A percentile compares a stretch with the other conserved stretches of the same genome.
These are phyloP conservation scores for Trametes meyenii DNA, from an alignment of 768 basidiomycete genomes.

Conservation along the genomic window DNA sequence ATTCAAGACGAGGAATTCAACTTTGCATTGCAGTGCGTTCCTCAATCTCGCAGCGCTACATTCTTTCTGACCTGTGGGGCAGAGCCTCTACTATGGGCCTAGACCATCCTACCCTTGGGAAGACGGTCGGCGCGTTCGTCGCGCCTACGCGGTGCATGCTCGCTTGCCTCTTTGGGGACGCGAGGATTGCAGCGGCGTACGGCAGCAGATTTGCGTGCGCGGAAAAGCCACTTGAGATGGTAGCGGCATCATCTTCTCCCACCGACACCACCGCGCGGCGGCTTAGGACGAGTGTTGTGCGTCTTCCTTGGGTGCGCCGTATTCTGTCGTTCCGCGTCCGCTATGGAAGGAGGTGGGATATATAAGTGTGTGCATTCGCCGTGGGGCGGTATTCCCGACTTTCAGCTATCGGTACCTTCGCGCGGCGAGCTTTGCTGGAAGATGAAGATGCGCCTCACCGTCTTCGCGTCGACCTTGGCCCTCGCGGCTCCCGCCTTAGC, in stretches of 20 bases:
- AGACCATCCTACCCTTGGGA: background rate
- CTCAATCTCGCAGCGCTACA: background rate
- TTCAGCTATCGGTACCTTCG: background rate
- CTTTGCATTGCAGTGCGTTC: background rate
- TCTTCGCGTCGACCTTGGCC: slow-evolving; percentile 23
- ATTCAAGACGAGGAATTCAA: background rate
- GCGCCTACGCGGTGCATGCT: too few species aligned
- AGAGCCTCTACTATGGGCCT: background rate
- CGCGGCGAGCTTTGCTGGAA: background rate
- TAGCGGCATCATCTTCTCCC: background rate
- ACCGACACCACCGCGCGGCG: background rate
- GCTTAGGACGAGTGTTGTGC: background rate
- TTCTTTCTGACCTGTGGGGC: background rate
- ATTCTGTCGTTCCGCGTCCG: slow-evolving; percentile 7
- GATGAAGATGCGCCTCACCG: slow-evolving; percentile 15
- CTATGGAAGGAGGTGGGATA: background rate
- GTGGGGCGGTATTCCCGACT: background rate
- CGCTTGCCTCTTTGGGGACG: too few species aligned
- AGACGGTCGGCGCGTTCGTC: too few species aligned
- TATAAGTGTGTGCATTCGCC: slow-evolving; percentile 3
- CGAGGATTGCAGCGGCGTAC: background rate
- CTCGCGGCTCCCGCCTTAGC: slow-evolving; percentile 28
- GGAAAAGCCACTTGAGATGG: slow-evolving; percentile 14
- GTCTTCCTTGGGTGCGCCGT: background rate
- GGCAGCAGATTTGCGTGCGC: background rate